Evolutionary conservation across 2,329 filamentous ascomycete species (phyloP).

Genomic region (Scedosporium aurantiacum): DNA sequence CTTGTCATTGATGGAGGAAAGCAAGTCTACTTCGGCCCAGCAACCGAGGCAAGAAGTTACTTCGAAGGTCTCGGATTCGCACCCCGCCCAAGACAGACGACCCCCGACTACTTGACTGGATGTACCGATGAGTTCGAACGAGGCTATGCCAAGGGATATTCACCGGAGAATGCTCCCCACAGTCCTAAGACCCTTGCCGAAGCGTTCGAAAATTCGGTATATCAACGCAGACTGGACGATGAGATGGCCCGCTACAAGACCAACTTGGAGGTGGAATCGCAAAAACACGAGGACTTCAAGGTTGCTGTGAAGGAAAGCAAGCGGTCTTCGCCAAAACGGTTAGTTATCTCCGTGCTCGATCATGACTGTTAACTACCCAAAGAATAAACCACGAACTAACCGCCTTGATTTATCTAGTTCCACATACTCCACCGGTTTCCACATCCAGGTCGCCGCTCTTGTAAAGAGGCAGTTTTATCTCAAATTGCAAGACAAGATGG

Average conservation of each 20-base stretch:
- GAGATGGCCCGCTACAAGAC: conserved; percentile 62
- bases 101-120: conserved; percentile 70
- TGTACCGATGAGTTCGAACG: conserved; percentile 79
- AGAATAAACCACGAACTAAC: too few relatives aligned
- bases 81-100: conserved; percentile 66
- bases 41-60: conserved; percentile 55
- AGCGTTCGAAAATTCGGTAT: conserved; percentile 57
- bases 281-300: conserved; percentile 65
- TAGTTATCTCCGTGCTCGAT: background rate
- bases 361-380: too few relatives aligned
- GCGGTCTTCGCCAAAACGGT: conserved; percentile 56
- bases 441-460: conserved; percentile 70
- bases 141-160: conserved; percentile 59
- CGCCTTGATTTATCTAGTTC: conserved; percentile 27
- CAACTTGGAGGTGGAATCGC: conserved; percentile 51
- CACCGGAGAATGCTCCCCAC: conserved; percentile 55
- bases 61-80: conserved; percentile 70
- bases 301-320: conserved; percentile 68
- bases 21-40: conserved; percentile 66
- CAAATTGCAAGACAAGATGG: conserved; percentile 77
- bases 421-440: conserved; percentile 74
- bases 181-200: conserved; percentile 54
- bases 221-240: conserved; percentile 41
- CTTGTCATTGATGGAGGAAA: conserved; percentile 67
- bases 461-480: conserved; percentile 77